Percentiles rank a stretch among this genome's conserved stretches.
These are phyloP conservation scores for Trypanosoma caninum DNA, from an alignment of 208 protist genomes.

Conservation along the genomic window DNA sequence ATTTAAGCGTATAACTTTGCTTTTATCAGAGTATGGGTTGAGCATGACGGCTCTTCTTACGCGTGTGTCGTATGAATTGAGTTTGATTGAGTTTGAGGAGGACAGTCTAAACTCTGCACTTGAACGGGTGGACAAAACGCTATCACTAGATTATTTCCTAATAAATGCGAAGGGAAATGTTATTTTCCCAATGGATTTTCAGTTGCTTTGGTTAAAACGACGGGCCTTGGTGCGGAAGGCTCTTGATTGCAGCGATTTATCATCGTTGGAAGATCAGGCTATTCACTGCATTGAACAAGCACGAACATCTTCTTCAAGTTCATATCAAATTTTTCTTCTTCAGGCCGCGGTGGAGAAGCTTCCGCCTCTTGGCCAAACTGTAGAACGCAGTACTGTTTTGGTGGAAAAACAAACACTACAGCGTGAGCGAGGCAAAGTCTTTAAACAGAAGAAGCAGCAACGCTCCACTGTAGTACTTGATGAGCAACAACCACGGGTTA, in stretches of 20 bases:
- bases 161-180: constrained; percentile 18
- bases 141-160: constrained; percentile 25
- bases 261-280: constrained; percentile 34
- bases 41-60: constrained; percentile 30
- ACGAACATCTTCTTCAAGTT: constrained; percentile 25
- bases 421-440: constrained; percentile 2
- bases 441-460: background rate
- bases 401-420: background rate
- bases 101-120: constrained; percentile 48
- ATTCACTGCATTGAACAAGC: constrained; percentile 55
- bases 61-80: constrained; percentile 55
- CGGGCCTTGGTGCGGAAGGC: constrained; percentile 30
- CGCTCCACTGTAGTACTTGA: background rate
- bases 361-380: constrained; percentile 24
- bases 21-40: constrained; percentile 14
- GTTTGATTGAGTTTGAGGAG: constrained; percentile 62
- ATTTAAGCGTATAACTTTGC: constrained; percentile 26
- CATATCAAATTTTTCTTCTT: constrained; percentile 40
- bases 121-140: constrained; percentile 27
- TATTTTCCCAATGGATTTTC: constrained; percentile 49
- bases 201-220: constrained; percentile 43
- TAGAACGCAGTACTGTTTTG: background rate
- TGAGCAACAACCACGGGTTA: background rate
- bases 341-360: constrained; percentile 50
- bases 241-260: constrained; percentile 24